Base-by-base conservation (phyloP, 768 basidiomycete genomes). In the Chalciporus chontae region DNA sequence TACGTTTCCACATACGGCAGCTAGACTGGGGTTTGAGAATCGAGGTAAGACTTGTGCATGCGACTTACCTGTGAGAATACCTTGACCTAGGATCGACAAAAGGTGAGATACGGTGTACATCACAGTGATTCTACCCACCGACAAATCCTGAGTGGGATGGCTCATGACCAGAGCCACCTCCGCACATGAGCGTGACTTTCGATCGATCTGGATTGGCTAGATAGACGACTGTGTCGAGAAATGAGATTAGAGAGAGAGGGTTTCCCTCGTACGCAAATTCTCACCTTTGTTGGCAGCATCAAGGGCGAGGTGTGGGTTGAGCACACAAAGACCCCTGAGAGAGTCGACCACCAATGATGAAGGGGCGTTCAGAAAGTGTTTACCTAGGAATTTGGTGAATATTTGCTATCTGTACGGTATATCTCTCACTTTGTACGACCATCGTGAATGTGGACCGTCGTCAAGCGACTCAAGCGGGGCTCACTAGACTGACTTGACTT, bases 71-170 rank as follows among this genome's bases (percentile, higher is more conserved):
- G 83, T 82, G 37, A 95, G 72, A 58, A 94, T 85, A 23, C 93
- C 93, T 52, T 80, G 69, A 36, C 89, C 87, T 88, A 47, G 0
- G 43, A 51, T 8, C 38, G 23, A 24, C 8, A 37, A 24, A 31
- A 31, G 3, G 47, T 32, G 55, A 45, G 27, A 27, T 0, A 14
- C 3, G 4, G 24, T 9, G 29, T 4, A 31, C 10, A 31, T 2
- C 10, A 26, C 29, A 17, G 55, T 8, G 10, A 11, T 14, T 17
- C 18, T 38, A 64, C 77, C 55, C 54, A 85, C 91, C 93, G n/a
- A 95, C 92, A 58, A 88, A 94, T 2, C 82, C 88, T 5, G 90
- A 81, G 69, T 94, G 92, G 14, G 92, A 80, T 7, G 94, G 94
- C 61, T 96, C 94, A 63, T 96, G 94, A 5, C 94, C 90, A 21